Evolutionary conservation across 345 rosid genomes (phyloP), one percentile per base, ranked within the genome.

Genomic region (Sisymbrium altissimum): DNA sequence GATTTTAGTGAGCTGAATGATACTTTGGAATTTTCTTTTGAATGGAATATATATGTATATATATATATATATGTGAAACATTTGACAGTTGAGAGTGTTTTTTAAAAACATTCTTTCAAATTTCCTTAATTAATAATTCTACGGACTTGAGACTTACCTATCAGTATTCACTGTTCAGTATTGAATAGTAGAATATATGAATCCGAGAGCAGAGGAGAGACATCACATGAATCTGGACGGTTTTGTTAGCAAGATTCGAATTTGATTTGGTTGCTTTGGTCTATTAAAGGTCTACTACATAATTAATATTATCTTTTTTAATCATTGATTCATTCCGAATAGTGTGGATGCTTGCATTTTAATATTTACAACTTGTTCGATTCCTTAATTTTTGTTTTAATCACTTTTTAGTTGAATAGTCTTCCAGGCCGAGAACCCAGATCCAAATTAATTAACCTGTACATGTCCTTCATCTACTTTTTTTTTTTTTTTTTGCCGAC

Each of bases 191-290:
- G n/a, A n/a, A n/a, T 11, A 4, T 62, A 50, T 30, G 49, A 45
- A 65, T 65, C 71, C 71, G 58, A 65, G 40, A 56, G 6, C 18
- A 38, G 19, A 1, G 46, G 30, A 55, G 30, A 55, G 40, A 44
- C 1, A 45, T 56, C 32, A 65, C 25, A 74, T 57, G 78, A 57
- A 44, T 45, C 21, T 56, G 23, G 78, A 74, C 53, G 23, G 18
- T 27, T 74, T 46, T 3, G 25, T 17, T 2, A 1, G 43, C 21
- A 48, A 18, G 21, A 57, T 74, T 57, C 78, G 57, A 57, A 32
- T 36, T 46, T 35, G 66, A 36, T 73, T 57, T 36, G 35, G 60
- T 61, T 40, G 48, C 29, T 43, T 21, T 12, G 52, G 25, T 62
- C 53, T 62, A 61, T 39, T 62, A 54, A n/a, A 14, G 38, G 32